phyloP scores from a whole-genome alignment of 257 asterid genomes.

The Cruciata laevipes region DNA sequence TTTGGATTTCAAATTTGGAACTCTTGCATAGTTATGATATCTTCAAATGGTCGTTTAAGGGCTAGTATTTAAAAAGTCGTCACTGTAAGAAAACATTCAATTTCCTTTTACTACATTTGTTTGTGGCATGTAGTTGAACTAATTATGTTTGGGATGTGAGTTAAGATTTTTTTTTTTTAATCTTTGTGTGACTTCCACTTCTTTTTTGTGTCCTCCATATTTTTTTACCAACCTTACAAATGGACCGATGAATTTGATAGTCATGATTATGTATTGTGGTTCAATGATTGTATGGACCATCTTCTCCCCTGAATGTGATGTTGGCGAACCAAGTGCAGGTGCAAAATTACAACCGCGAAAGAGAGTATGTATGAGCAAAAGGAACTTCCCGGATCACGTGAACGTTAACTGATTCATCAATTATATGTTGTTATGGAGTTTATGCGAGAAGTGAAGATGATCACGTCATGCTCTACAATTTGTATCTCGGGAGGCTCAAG shows the following conservation, averaged over 20 bases:
- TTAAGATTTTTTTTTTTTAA: neutral
- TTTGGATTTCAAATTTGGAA: neutral
- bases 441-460: slow-evolving; percentile 1
- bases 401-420: neutral
- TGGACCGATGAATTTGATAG: too few species aligned
- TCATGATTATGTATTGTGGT: too few species aligned
- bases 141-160: neutral
- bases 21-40: neutral
- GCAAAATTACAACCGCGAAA: slow-evolving; percentile 79
- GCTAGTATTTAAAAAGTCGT: too few species aligned
- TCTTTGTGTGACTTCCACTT: neutral
- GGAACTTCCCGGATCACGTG: slow-evolving; percentile 54
- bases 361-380: slow-evolving; percentile 71
- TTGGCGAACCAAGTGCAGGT: slow-evolving; percentile 41
- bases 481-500: slow-evolving; percentile 9
- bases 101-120: neutral
- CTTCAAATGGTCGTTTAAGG: neutral
- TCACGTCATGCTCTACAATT: neutral
- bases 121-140: neutral
- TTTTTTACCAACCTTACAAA: too few species aligned
- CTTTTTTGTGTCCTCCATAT: too few species aligned
- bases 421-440: slow-evolving; percentile 10
- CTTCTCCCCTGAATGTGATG: neutral
- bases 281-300: too few species aligned
- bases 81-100: too few species aligned